Evolutionary conservation across 345 rosid genomes (phyloP), one percentile per base, ranked within the genome.

Genomic region (Physaria fendleri): DNA sequence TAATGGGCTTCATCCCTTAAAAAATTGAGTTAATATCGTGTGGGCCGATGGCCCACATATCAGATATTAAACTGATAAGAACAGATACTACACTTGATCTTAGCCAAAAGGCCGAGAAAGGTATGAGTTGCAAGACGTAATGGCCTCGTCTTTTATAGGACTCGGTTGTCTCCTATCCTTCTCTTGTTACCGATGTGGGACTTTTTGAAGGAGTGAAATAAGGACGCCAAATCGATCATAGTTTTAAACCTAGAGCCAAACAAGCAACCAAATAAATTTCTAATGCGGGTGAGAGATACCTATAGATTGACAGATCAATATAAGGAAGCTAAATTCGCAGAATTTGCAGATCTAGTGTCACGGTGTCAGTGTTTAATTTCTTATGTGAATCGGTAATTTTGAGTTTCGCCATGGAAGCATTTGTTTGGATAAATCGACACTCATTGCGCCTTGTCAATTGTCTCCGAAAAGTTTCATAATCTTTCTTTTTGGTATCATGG

Each of bases 1-100:
- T 66, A 0, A n/a, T 2, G 50, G 64, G 27, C 57, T 3, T 38
- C n/a, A 42, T 2, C 71, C 71, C 50, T 56, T 50, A 5, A 50
- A 23, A 54, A 54, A 54, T 54, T n/a, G 9, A 54, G 59, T 54
- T 32, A 51, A 51, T 51, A 51, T 51, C 41, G 56, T 29, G 39
- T 47, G 52, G 20, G 6, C 52, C 52, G 52, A 24, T 24, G 52
- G 20, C 20, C 52, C 52, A 47, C 33, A 25, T 32, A 51, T 51
- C 56, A 51, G 56, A 51, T 51, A 51, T 51, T 51, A 51, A 51
- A 51, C 56, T 51, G 56, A 51, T 24, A 46, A 24, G 52, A 46
- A 46, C 33, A 46, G 52, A 46, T 46, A 46, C 52, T 46, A n/a
- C n/a, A n/a, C n/a, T n/a, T n/a, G n/a, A n/a, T n/a, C n/a, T n/a